Evolutionary conservation across 1,284 basidiomycete genomes (phyloP).

Genomic region (Boletus nobilissimus): DNA sequence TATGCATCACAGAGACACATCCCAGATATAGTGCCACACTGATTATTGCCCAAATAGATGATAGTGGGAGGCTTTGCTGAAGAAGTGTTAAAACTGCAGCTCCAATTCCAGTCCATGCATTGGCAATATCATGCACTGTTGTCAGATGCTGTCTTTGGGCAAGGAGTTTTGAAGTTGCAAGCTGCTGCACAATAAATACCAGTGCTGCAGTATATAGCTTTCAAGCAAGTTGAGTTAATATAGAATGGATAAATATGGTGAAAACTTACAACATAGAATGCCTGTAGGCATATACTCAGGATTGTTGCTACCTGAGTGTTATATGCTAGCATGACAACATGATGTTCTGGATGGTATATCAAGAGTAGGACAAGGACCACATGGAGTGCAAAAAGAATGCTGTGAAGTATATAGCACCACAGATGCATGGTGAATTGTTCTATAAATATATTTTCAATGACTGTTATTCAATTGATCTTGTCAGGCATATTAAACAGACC

Average conservation of each 20-base stretch:
- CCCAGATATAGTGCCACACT: slow-evolving; percentile 19
- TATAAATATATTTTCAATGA: background rate
- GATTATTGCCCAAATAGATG: slow-evolving; percentile 14
- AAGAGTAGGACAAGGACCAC: background rate
- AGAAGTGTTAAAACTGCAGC: background rate
- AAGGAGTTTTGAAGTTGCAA: slow-evolving; percentile 11
- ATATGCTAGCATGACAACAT: background rate
- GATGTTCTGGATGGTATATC: background rate
- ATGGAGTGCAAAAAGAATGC: slow-evolving; percentile 1
- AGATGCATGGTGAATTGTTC: background rate
- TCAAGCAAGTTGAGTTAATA: background rate
- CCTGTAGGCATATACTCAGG: background rate
- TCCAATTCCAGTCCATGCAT: slow-evolving; percentile 25
- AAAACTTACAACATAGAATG: slow-evolving; percentile 8
- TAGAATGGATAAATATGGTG: too few relatives aligned
- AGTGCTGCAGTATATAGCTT: slow-evolving; percentile 28
- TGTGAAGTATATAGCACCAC: slow-evolving; percentile 5
- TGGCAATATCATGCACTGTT: slow-evolving; percentile 20
- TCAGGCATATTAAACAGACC: background rate
- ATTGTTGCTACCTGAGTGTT: background rate
- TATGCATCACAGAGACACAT: slow-evolving; percentile 23
- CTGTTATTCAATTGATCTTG: background rate
- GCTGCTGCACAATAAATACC: slow-evolving; percentile 19
- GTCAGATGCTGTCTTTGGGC: slow-evolving; percentile 11
- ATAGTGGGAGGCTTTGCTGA: background rate